A percentile compares a stretch with the other conserved stretches of the same genome.
Evolutionary conservation across 352 stramenopile genomes (phyloP).

Genomic region (Phytophthora tubulina): DNA sequence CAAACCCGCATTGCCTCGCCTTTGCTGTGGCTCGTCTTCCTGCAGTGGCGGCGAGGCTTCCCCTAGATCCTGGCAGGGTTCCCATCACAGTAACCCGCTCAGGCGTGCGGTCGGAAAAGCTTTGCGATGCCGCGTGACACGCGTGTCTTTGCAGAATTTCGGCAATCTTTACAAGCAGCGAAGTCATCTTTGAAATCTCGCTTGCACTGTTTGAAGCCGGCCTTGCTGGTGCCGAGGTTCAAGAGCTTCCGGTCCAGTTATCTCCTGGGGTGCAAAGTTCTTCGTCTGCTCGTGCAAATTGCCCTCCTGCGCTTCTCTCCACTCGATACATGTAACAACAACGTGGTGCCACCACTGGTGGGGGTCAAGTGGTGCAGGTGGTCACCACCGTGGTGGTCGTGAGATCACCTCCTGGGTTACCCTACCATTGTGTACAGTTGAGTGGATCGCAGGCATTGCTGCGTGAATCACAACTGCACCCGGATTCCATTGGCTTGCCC

Average conservation of each 20-base stretch:
- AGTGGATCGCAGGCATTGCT: constrained; percentile 8
- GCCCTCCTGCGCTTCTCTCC: constrained; percentile 27
- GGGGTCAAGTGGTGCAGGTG: background rate
- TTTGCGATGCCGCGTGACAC: constrained; percentile 24
- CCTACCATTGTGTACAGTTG: constrained; percentile 7
- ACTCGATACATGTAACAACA: background rate
- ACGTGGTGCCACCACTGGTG: background rate
- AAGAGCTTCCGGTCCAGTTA: constrained; percentile 12
- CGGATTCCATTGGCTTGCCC: constrained; percentile 12
- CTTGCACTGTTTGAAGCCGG: constrained; percentile 6
- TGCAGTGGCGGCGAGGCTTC: background rate
- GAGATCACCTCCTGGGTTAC: background rate
- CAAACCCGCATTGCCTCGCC: constrained; percentile 22
- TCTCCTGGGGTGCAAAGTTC: background rate
- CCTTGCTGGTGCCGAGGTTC: background rate
- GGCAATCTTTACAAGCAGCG: constrained; percentile 18
- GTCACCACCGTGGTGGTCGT: background rate
- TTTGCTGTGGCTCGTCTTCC: constrained; percentile 21
- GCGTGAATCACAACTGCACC: constrained; percentile 2
- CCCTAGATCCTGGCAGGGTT: background rate
- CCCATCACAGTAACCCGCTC: constrained; percentile 26
- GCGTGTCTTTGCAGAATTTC: constrained; percentile 28
- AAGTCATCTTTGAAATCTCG: background rate
- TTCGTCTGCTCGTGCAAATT: constrained; percentile 22
- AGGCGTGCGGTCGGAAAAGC: constrained; percentile 20